A percentile compares a stretch with the other conserved stretches of the same genome.
Conservation (phyloP, 139 green algal genomes). For the Tetratostichococcus sp. region DNA sequence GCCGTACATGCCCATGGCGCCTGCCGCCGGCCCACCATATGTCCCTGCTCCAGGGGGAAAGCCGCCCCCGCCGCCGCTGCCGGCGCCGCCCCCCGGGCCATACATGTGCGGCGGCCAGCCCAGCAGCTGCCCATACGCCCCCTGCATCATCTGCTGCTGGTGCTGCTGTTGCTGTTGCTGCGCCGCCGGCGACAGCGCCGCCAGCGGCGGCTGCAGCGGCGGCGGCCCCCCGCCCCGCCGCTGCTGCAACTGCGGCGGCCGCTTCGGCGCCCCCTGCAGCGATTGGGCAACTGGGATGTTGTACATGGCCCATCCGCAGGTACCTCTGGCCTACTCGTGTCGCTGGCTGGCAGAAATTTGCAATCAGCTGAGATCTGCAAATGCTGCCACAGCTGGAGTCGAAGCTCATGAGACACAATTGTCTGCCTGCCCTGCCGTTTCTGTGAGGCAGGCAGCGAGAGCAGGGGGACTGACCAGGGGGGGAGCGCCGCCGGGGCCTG, state of each 20-base stretch:
- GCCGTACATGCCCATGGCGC: not conserved
- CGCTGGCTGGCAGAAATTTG: no score
- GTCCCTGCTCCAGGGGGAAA: no score
- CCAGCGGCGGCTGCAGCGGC: not conserved
- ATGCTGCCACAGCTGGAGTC: not conserved
- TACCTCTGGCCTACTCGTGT: no score
- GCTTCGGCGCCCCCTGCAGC: not conserved
- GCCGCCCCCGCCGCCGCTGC: no score
- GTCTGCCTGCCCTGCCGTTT: not conserved
- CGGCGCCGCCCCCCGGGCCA: not conserved
- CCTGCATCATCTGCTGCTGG: not conserved
- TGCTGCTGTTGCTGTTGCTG: no score
- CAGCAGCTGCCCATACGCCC: not conserved
- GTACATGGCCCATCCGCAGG: no score
- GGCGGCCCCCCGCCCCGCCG: not conserved
- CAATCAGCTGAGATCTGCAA: not conserved
- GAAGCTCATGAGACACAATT: no score
- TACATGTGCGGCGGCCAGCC: not conserved
- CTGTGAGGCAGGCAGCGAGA: not conserved
- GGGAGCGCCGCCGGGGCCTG: constrained; percentile 51
- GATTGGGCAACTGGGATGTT: no score
- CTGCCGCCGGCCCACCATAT: no score
- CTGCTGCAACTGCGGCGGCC: not conserved
- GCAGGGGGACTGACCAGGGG: not conserved
- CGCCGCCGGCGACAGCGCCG: not conserved